A percentile compares a stretch with the other conserved stretches of the same genome.
Conservation (phyloP, 345 rosid genomes). For the Eucalyptus victrix region DNA sequence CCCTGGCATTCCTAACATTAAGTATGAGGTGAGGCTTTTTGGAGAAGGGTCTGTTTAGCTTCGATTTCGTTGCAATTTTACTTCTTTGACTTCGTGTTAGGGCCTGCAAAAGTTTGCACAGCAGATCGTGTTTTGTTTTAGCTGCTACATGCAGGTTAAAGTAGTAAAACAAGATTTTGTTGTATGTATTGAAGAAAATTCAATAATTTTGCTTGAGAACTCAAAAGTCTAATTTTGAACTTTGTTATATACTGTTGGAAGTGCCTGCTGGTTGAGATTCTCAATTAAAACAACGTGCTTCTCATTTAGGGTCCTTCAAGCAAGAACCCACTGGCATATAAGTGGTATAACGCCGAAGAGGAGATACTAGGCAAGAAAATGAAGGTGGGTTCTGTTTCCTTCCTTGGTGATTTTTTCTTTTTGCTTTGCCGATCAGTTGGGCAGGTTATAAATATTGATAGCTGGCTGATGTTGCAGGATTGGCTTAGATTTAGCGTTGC, state of each 20-base stretch:
- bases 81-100: background rate
- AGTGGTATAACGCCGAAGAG: slow-evolving; percentile 90
- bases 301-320: slow-evolving; percentile 57
- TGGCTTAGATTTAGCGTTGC: slow-evolving; percentile 98
- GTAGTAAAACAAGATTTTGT: background rate
- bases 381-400: slow-evolving; percentile 42
- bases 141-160: background rate
- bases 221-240: background rate
- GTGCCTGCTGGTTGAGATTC: background rate
- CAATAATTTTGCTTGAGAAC: background rate
- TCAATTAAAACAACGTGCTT: background rate
- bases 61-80: background rate
- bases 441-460: background rate
- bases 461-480: slow-evolving; percentile 30
- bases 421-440: background rate
- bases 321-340: slow-evolving; percentile 70
- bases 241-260: background rate
- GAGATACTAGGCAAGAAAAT: slow-evolving; percentile 91
- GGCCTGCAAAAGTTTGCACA: background rate
- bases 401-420: background rate
- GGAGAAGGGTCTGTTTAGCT: background rate
- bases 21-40: slow-evolving; percentile 53
- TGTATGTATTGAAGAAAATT: background rate
- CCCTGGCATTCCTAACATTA: slow-evolving; percentile 65
- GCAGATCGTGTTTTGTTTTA: background rate